Conservation (phyloP, 305 asterid genomes). For the Withania somnifera region DNA sequence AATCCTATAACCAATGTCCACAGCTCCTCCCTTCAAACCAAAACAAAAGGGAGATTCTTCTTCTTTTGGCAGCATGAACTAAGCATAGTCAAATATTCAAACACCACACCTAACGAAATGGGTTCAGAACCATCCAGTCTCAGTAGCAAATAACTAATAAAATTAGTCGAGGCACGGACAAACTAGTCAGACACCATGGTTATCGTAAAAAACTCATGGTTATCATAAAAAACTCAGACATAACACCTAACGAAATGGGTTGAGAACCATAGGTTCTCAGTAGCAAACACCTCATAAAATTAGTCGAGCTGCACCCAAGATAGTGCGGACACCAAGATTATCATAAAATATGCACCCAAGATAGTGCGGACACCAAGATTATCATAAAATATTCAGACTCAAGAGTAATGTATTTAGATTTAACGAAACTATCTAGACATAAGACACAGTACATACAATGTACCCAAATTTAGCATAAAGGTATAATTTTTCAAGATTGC, state of each 20-base stretch:
- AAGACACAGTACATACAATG: neutral
- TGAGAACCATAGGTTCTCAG: neutral
- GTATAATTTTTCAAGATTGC: neutral
- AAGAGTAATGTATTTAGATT: neutral
- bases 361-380: neutral
- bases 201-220: neutral
- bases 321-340: neutral
- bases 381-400: neutral
- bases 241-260: neutral
- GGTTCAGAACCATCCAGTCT: neutral
- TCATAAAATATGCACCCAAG: neutral
- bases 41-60: neutral
- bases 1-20: neutral
- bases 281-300: neutral
- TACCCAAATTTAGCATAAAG: neutral
- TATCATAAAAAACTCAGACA: neutral
- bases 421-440: neutral
- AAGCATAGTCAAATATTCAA: neutral
- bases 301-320: neutral
- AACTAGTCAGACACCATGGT: neutral
- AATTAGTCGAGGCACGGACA: neutral
- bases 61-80: neutral
- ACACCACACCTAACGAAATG: neutral
- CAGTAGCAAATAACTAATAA: neutral
- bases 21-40: neutral